Evolutionary conservation across 345 rosid genomes (phyloP), one percentile per base, ranked within the genome.

Genomic region (Citrus maxima): DNA sequence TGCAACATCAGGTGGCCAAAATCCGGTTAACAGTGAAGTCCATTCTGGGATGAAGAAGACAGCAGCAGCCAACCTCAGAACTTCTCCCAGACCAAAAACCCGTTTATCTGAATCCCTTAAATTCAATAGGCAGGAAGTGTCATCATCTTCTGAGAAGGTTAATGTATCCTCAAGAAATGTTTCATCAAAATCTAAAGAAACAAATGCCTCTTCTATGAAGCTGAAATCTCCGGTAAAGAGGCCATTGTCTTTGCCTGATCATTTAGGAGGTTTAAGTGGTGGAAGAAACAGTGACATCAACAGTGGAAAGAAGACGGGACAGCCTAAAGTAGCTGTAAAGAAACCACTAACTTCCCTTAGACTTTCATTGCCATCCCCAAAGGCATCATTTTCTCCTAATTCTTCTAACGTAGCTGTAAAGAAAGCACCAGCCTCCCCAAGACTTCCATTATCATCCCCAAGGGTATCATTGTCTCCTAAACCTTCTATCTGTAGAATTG

Each of bases 101-200:
- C 60, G 6, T 34, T 5, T 59, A 55, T 80, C 78, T 32, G 72
- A 59, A 73, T 69, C 80, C 37, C 58, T 40, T 22, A 74, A 77
- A 79, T 13, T 49, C 67, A 35, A 56, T 67, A 80, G 25, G 82
- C 81, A 67, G 49, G 88, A 80, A 76, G 77, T 32, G 9, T 68
- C 84, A 35, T 58, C 77, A 32, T 78, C 86, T 49, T 83, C 87
- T 66, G 68, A 60, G 71, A 81, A 55, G 61, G 68, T 73, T 49
- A 64, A 61, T 73, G 80, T 67, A 73, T 78, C 85, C 69, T 35
- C 77, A 16, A 77, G 76, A 68, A 76, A 69, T 72, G 85, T 76
- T 73, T 71, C 83, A 37, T 71, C 83, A 46, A 75, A 82, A 80
- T 70, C 82, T 58, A 86, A 82, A 78, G 86, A 83, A 74, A 85